These are phyloP conservation scores for Ustilago cynodontis DNA, from an alignment of 1,284 basidiomycete genomes.

Conservation along the genomic window DNA sequence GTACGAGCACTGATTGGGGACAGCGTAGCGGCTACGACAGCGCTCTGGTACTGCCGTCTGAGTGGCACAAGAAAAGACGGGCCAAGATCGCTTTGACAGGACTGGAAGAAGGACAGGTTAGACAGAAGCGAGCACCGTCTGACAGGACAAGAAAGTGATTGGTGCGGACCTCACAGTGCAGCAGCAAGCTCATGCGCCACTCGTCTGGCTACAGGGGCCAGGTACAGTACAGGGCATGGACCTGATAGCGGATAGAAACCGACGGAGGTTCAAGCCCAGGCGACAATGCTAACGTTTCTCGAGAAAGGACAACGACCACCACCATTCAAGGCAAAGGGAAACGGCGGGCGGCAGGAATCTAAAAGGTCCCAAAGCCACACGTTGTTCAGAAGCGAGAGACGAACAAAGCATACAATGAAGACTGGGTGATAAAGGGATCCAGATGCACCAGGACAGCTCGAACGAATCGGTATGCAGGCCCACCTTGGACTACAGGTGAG, in stretches of 20 bases:
- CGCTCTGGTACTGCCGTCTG: slow-evolving; percentile 5
- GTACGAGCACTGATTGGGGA: neutral
- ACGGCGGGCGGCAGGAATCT: slow-evolving; percentile 11
- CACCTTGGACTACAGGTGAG: neutral
- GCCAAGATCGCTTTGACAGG: slow-evolving; percentile 20
- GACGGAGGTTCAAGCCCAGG: slow-evolving; percentile 15
- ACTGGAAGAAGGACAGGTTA: neutral
- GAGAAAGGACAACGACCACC: neutral
- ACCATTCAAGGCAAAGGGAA: neutral
- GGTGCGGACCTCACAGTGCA: slow-evolving; percentile 12
- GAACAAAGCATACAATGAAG: neutral
- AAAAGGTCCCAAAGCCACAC: slow-evolving; percentile 7
- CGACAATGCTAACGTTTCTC: neutral
- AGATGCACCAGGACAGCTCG: slow-evolving; percentile 5
- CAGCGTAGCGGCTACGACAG: slow-evolving; percentile 1
- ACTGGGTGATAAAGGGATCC: slow-evolving; percentile 16
- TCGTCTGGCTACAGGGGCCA: slow-evolving; percentile 3
- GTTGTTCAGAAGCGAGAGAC: slow-evolving; percentile 1
- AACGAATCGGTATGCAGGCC: slow-evolving; percentile 16
- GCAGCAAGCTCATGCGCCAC: slow-evolving; percentile 19
- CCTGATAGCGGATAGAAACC: neutral
- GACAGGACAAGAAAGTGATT: slow-evolving; percentile 32
- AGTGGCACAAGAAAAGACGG: neutral
- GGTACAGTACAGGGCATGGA: neutral
- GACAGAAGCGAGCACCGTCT: slow-evolving; percentile 30